Evolutionary conservation across 352 stramenopile genomes (phyloP), one percentile per base, ranked within the genome.

Genomic region (Globisporangium canariense): DNA sequence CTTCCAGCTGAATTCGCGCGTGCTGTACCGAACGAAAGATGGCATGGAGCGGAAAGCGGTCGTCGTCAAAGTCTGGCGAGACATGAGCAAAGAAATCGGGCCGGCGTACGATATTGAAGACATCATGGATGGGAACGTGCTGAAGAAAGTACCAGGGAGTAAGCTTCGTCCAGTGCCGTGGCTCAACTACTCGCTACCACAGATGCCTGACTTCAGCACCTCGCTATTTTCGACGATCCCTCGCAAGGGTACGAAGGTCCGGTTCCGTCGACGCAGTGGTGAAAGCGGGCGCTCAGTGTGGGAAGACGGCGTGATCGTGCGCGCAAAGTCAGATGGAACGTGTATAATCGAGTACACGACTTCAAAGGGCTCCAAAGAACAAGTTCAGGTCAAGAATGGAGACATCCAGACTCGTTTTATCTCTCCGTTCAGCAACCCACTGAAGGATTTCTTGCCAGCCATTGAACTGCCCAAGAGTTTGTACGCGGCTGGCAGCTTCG

Each of bases 1-100:
- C 18, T 89, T 83, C 62, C 66, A 74, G 40, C 49, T 86, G 18
- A 86, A 88, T 25, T 67, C 77, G 10, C 73, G 78, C 5, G 78
- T 90, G 14, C 80, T 79, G 13, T 90, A 88, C 50, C 71, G 74
- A 43, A 75, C 60, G 0, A 84, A 81, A 38, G 71, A 86, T 16
- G 81, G 76, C 0, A 18, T 58, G 0, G 81, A 90, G 58, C 68
- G 76, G 0, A 83, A 83, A 57, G 81, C 77, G 1, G 83, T 88
- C 10, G 71, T 90, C 5, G 50, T 88, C 13, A 86, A 87, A 60
- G 66, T 84, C 4, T 83, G 71, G 18, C 71, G 66, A 28, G 74
- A 60, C 30, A 16, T 13, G 11, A 51, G 36, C 28, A 65, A 65
- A n/a, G 25, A 59, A 4, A 14, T 45, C 7, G 60, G 60, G 20